Evolutionary conservation across 2,329 filamentous ascomycete genomes (phyloP).

Genomic region (Cytospora mali): DNA sequence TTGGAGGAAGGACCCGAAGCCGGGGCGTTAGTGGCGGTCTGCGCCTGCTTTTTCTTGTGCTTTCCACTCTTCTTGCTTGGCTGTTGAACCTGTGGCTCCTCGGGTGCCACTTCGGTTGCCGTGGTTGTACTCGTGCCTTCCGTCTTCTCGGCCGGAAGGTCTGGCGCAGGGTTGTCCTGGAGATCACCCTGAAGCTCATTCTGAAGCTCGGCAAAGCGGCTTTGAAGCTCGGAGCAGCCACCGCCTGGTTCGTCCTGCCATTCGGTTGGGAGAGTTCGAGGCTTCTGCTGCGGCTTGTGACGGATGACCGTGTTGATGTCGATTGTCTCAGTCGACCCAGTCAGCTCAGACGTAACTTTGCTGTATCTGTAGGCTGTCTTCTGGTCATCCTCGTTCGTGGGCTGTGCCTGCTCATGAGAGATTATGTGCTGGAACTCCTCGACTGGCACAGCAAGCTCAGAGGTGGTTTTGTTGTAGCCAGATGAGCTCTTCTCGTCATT

Average conservation of each 20-base stretch:
- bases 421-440: background rate
- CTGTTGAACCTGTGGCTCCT: background rate
- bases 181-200: conserved; percentile 1
- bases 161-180: background rate
- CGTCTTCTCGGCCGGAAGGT: background rate
- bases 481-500: background rate
- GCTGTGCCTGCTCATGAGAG: background rate
- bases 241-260: background rate
- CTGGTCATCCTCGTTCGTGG: background rate
- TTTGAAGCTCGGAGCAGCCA: conserved; percentile 2
- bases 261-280: conserved; percentile 12
- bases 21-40: background rate
- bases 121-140: background rate
- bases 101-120: background rate
- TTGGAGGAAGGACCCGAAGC: background rate
- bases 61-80: conserved; percentile 7
- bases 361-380: conserved; percentile 12
- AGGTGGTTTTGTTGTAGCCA: conserved; percentile 1
- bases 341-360: conserved; percentile 8
- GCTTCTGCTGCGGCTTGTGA: conserved; percentile 10
- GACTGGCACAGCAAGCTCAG: conserved; percentile 9
- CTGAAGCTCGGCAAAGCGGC: conserved; percentile 10
- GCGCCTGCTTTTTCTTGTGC: conserved; percentile 13
- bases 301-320: conserved; percentile 23
- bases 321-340: conserved; percentile 9